Percentiles rank a stretch among this genome's conserved stretches.
phyloP scores from a whole-genome alignment of 1,284 basidiomycete genomes.

The Mycena sp. region DNA sequence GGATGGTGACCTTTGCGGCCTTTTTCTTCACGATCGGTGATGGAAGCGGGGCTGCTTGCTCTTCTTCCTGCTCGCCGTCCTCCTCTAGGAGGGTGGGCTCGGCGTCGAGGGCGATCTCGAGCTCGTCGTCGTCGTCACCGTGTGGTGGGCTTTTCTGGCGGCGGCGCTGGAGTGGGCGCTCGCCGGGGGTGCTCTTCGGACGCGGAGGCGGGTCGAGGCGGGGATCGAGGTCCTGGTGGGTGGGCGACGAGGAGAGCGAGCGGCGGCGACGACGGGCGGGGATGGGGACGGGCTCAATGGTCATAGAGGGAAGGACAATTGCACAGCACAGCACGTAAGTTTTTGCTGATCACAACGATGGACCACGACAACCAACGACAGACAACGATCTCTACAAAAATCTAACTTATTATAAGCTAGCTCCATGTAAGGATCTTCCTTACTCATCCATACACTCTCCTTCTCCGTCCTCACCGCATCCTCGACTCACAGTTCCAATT shows the following conservation, averaged over 20 bases:
- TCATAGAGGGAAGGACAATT: constrained; percentile 20
- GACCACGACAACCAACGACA: no score
- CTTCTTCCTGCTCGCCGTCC: constrained; percentile 21
- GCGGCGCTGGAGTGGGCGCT: constrained; percentile 37
- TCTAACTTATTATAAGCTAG: no score
- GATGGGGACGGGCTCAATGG: constrained; percentile 25
- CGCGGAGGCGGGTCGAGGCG: constrained; percentile 37
- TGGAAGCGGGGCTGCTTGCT: background rate
- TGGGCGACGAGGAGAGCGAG: constrained; percentile 18
- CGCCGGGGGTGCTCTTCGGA: constrained; percentile 40
- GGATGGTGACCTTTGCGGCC: constrained; percentile 20
- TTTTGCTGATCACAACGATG: no score
- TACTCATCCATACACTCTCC: no score
- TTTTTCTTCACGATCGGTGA: constrained; percentile 11
- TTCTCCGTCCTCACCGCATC: no score
- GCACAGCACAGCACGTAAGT: no score
- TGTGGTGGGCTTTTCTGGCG: constrained; percentile 36
- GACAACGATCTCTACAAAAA: no score
- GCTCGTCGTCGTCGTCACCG: constrained; percentile 46
- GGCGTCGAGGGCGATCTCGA: constrained; percentile 34
- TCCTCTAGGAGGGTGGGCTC: constrained; percentile 36
- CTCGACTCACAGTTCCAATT: no score
- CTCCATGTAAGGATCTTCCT: no score
- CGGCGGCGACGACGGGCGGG: constrained; percentile 28
- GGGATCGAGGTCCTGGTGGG: background rate